Conservation (phyloP, 257 asterid genomes). For the Salvia hispanica region DNA sequence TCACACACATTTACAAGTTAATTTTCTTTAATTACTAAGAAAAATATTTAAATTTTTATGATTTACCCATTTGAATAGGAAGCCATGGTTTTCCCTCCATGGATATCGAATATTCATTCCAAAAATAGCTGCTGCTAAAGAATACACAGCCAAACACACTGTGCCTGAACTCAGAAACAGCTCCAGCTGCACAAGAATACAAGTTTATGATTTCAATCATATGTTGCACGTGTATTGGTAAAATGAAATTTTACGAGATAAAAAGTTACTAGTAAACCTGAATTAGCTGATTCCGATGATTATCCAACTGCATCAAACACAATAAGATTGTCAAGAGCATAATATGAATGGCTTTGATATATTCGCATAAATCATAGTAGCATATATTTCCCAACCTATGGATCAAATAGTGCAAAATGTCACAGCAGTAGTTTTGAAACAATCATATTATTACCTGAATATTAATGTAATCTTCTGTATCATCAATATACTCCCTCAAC, state of each 20-base stretch:
- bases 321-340: slow-evolving; percentile 16
- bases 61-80: slow-evolving; percentile 81
- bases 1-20: neutral
- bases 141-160: slow-evolving; percentile 66
- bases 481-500: slow-evolving; percentile 88
- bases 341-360: neutral
- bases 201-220: neutral
- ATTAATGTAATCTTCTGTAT: slow-evolving; percentile 93
- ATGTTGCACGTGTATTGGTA: neutral
- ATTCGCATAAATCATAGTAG: too few species aligned
- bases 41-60: neutral
- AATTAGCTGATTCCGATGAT: slow-evolving; percentile 91
- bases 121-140: slow-evolving; percentile 81
- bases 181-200: slow-evolving; percentile 66
- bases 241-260: slow-evolving; percentile 21
- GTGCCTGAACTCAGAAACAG: slow-evolving; percentile 82
- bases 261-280: slow-evolving; percentile 50
- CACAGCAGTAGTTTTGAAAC: neutral
- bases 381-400: too few species aligned
- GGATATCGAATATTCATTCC: slow-evolving; percentile 88
- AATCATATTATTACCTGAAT: slow-evolving; percentile 62
- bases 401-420: too few species aligned
- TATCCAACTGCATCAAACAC: slow-evolving; percentile 71
- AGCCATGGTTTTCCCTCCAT: slow-evolving; percentile 68
- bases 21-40: too few species aligned